Evolutionary conservation across 305 asterid genomes (phyloP).

Genomic region (Plantago lanceolata): DNA sequence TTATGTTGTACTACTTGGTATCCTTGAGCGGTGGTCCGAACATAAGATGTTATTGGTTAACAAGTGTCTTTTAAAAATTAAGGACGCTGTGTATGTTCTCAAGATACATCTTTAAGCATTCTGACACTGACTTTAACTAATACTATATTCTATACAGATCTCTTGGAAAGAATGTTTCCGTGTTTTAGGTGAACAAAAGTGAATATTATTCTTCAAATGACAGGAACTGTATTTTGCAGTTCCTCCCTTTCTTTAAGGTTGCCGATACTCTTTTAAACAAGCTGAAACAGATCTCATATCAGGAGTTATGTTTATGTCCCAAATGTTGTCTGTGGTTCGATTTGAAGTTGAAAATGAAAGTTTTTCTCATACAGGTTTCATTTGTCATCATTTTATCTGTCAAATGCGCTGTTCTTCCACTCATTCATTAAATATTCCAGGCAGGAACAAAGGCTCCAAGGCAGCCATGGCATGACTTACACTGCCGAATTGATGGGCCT

Average conservation of each 20-base stretch:
- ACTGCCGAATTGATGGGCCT: constrained; percentile 85
- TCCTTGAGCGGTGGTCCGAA: constrained; percentile 5
- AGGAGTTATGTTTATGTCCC: no score
- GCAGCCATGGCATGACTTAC: constrained; percentile 96
- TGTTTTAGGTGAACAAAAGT: neutral
- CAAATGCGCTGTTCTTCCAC: neutral
- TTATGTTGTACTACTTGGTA: neutral
- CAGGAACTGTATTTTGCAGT: neutral
- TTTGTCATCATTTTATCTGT: constrained; percentile 8
- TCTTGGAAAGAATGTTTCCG: neutral
- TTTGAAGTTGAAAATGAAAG: constrained; percentile 1
- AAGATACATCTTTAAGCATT: constrained; percentile 9
- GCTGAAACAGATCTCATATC: no score
- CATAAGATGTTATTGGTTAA: neutral
- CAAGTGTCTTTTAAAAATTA: neutral
- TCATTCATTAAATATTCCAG: constrained; percentile 30
- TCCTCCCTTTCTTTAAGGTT: neutral
- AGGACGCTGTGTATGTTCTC: neutral
- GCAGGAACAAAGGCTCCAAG: constrained; percentile 79
- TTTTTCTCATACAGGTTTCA: constrained; percentile 15
- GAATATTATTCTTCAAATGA: neutral
- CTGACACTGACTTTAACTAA: neutral
- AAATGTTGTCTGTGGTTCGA: no score
- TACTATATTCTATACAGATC: no score
- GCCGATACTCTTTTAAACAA: no score